Conservation (phyloP, 2,329 filamentous ascomycete genomes). For the Fusarium mangiferae region DNA sequence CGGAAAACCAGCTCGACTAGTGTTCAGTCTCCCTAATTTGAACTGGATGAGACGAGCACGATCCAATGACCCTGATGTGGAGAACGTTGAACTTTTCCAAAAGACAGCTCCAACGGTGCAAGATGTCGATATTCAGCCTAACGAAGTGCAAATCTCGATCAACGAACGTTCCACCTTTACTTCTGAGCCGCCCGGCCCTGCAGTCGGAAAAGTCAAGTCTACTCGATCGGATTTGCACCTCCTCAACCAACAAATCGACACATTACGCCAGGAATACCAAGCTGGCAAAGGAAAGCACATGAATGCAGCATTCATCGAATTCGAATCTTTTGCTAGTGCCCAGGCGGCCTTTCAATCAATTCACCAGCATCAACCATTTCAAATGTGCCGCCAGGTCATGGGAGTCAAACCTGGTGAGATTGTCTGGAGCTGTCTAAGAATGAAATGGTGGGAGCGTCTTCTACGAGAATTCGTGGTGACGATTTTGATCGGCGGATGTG, state of each 20-base stretch:
- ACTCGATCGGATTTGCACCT: not conserved
- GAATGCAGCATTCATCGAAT: not conserved
- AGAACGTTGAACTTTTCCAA: rapidly evolving
- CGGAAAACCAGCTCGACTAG: not conserved
- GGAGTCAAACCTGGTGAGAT: not conserved
- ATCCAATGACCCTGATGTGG: not conserved
- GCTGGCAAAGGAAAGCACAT: rapidly evolving
- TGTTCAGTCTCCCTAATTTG: rapidly evolving
- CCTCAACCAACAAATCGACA: not conserved
- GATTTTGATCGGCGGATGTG: rapidly evolving
- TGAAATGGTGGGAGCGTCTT: not conserved
- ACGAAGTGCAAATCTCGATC: rapidly evolving
- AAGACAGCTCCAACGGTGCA: rapidly evolving
- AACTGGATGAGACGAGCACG: not conserved
- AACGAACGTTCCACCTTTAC: rapidly evolving
- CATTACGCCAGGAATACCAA: not conserved
- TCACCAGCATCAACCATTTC: not conserved
- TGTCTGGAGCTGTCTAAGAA: not conserved
- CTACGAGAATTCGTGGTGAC: not conserved
- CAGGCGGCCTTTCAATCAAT: not conserved
- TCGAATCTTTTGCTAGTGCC: not conserved
- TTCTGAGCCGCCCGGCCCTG: rapidly evolving
- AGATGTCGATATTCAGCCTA: rapidly evolving
- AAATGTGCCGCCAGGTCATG: not conserved
- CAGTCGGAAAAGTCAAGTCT: rapidly evolving